Evolutionary conservation across 169 alveolate genomes (phyloP).

Genomic region (Toxoplasma gondii): DNA sequence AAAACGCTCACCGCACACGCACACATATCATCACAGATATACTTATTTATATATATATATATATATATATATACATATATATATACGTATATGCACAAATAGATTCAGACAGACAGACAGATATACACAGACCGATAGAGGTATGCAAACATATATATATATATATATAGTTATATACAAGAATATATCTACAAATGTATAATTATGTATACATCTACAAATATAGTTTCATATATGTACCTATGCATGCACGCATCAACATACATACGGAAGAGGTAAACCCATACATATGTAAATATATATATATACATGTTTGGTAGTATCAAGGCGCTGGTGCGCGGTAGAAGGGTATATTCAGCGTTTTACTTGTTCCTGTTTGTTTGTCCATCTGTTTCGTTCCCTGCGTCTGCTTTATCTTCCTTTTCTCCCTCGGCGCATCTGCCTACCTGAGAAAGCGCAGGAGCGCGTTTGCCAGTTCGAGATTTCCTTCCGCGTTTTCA

Average conservation of each 20-base stretch:
- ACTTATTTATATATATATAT: neutral
- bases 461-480: slow-evolving; percentile 91
- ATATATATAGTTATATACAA: neutral
- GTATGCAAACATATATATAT: neutral
- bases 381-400: too few species aligned
- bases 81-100: neutral
- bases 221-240: neutral
- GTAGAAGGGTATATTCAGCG: neutral
- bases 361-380: too few species aligned
- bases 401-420: too few species aligned
- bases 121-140: neutral
- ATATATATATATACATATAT: neutral
- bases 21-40: neutral
- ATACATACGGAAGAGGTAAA: neutral
- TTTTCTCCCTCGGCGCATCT: too few species aligned
- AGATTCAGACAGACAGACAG: neutral
- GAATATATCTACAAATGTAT: too few species aligned
- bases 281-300: neutral
- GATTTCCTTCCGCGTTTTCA: slow-evolving; percentile 97
- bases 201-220: neutral
- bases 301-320: neutral
- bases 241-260: neutral
- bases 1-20: neutral
- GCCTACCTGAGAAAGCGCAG: slow-evolving; percentile 80
- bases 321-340: neutral